Evolutionary conservation across 371 early-diverging fungal genomes (phyloP), one percentile per base, ranked within the genome.

Genomic region (Mortierella sp.): DNA sequence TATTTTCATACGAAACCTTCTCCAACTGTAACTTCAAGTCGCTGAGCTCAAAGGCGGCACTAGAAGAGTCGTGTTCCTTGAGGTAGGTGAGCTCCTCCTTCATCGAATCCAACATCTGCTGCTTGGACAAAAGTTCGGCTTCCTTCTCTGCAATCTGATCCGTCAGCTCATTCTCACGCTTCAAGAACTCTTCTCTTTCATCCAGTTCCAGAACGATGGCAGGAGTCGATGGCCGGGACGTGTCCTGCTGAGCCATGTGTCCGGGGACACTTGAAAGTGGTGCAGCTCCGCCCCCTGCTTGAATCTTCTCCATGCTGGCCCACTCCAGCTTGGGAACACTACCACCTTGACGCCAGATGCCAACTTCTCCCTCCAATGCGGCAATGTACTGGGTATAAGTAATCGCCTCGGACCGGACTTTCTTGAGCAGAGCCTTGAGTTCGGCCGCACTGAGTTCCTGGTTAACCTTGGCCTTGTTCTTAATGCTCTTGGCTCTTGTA

Each of bases 401-500:
- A 10, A 95, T 89, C 14, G 95, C 89, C 75, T 97, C 95, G 24
- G 92, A 87, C 76, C 98, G 97, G 79, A 95, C 92, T 79, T 95
- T 95, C 88, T 98, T 98, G 73, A 99, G 91, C 76, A 97, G 87
- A 5, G 91, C 92, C 90, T 99, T 98, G 82, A 99, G 95, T 81
- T 98, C 98, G 21, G 95, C 94, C 11, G 97, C 95, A 69, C 95
- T 95, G 51, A 97, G 92, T 88, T 98, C 98, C 67, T 96, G 96
- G 90, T 99, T 99, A 87, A 98, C 93, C 90, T 96, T 98, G 88
- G 99, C 98, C 91, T 98, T 98, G 93, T 99, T 98, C 95, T 98
- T 98, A 88, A 99, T 98, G 72, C 95, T 93, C 92, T 99, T 99
- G 76, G 99, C 99, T 76, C 97, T 91, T 91, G 96, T 95, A 88